Evolutionary conservation across 148 eudicot species (phyloP).

Genomic region (Camellia lanceoleosa): DNA sequence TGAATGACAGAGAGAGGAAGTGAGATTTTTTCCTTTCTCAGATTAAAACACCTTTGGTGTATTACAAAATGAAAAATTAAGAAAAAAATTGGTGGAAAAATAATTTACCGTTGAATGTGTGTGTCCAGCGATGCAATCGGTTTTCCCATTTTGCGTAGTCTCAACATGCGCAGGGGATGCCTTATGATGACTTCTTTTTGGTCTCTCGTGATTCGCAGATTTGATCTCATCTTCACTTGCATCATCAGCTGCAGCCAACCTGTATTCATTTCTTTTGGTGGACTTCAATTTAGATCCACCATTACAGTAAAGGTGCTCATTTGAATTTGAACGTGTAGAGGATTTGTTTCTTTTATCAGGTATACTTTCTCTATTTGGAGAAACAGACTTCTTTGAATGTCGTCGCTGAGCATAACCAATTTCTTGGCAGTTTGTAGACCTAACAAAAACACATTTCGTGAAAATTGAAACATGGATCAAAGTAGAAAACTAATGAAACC

Average conservation of each 20-base stretch:
- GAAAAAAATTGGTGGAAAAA: neutral
- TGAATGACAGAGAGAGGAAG: neutral
- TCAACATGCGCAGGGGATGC: neutral
- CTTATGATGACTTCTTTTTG: neutral
- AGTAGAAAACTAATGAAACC: neutral
- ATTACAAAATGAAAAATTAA: neutral
- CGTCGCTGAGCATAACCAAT: constrained; percentile 66
- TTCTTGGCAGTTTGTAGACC: constrained; percentile 59
- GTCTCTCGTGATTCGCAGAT: constrained; percentile 11
- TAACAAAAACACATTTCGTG: constrained; percentile 12
- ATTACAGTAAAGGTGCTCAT: neutral
- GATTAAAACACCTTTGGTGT: too few species aligned
- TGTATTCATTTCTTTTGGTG: neutral
- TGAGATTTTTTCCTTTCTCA: neutral
- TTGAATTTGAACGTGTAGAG: constrained; percentile 3
- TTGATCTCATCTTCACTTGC: constrained; percentile 18
- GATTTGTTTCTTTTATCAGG: constrained; percentile 25
- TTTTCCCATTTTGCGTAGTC: neutral
- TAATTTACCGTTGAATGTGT: constrained; percentile 1
- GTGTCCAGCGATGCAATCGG: neutral
- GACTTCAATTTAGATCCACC: constrained; percentile 1
- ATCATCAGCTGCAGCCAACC: constrained; percentile 1
- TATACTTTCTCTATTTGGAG: constrained; percentile 22
- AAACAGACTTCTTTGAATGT: constrained; percentile 16
- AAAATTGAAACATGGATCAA: neutral